phyloP scores from a whole-genome alignment of 768 basidiomycete species.

The Phaeotremella fagi region DNA sequence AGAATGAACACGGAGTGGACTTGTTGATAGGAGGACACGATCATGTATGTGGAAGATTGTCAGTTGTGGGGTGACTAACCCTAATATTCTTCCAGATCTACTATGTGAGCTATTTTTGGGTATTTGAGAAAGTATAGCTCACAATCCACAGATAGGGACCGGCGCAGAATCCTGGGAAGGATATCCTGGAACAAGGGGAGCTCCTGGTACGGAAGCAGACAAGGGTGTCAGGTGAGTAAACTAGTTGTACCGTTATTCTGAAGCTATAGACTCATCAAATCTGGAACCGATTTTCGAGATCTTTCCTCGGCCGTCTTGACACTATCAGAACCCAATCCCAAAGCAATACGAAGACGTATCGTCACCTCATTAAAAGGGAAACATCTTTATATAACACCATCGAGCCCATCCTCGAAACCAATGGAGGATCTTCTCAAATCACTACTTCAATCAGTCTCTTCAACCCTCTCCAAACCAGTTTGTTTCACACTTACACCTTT shows the following conservation, averaged over 20 bases:
- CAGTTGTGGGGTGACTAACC: not conserved
- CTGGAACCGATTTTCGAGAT: slow-evolving; percentile 84
- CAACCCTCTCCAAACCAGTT: slow-evolving; percentile 67
- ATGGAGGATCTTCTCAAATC: slow-evolving; percentile 60
- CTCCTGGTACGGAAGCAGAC: slow-evolving; percentile 35
- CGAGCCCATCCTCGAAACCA: slow-evolving; percentile 56
- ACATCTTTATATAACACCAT: slow-evolving; percentile 61
- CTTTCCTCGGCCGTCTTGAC: slow-evolving; percentile 69
- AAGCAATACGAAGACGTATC: slow-evolving; percentile 62
- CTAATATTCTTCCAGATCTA: slow-evolving; percentile 16
- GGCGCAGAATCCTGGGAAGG: slow-evolving; percentile 44
- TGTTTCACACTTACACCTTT: slow-evolving; percentile 65
- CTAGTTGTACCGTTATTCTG: not conserved
- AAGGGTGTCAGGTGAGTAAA: slow-evolving; percentile 26
- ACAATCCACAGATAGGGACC: slow-evolving; percentile 33
- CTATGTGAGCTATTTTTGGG: slow-evolving; percentile 11
- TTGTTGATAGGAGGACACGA: slow-evolving; percentile 84
- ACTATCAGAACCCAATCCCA: slow-evolving; percentile 55
- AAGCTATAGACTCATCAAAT: slow-evolving; percentile 58
- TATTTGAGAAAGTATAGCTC: not conserved
- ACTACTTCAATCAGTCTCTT: slow-evolving; percentile 64
- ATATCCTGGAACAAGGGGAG: slow-evolving; percentile 29
- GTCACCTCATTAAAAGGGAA: slow-evolving; percentile 60
- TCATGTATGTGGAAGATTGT: slow-evolving; percentile 50
- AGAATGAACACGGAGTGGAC: slow-evolving; percentile 68